Conservation (phyloP, 2,329 filamentous ascomycete genomes). For the Pseudomassariella vexata region DNA sequence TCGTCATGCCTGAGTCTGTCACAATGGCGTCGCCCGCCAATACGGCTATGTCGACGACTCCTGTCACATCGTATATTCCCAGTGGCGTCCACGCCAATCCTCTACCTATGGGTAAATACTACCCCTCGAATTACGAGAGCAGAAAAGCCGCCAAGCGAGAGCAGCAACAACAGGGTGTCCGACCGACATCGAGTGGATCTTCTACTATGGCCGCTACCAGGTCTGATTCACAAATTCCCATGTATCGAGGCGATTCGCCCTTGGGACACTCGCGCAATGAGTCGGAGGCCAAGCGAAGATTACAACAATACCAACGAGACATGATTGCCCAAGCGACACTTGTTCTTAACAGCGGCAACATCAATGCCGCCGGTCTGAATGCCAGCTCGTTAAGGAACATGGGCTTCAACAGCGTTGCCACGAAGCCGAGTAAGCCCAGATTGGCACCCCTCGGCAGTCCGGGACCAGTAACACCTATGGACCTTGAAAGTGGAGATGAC, state of each 20-base stretch:
- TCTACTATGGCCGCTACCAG: constrained; percentile 23
- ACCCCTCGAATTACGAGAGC: constrained; percentile 55
- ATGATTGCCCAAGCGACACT: constrained; percentile 54
- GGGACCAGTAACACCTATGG: constrained; percentile 57
- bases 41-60: constrained; percentile 20
- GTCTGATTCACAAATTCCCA: constrained; percentile 29
- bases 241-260: constrained; percentile 14
- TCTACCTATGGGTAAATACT: constrained; percentile 56
- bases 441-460: constrained; percentile 51
- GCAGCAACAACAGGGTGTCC: constrained; percentile 12
- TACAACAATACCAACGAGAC: constrained; percentile 55
- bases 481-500: constrained; percentile 38
- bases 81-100: constrained; percentile 40
- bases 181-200: constrained; percentile 6
- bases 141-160: constrained; percentile 24
- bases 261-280: constrained; percentile 28
- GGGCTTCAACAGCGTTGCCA: constrained; percentile 27
- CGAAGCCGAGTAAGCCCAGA: constrained; percentile 38
- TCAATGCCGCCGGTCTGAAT: constrained; percentile 26
- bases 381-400: constrained; percentile 30
- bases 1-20: constrained; percentile 1
- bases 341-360: constrained; percentile 29
- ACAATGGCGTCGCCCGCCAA: background rate
- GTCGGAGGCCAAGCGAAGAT: constrained; percentile 42
- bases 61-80: constrained; percentile 46